These are phyloP conservation scores for Gamsiella multidivaricata DNA, from an alignment of 192 early-diverging fungal genomes.

Conservation along the genomic window DNA sequence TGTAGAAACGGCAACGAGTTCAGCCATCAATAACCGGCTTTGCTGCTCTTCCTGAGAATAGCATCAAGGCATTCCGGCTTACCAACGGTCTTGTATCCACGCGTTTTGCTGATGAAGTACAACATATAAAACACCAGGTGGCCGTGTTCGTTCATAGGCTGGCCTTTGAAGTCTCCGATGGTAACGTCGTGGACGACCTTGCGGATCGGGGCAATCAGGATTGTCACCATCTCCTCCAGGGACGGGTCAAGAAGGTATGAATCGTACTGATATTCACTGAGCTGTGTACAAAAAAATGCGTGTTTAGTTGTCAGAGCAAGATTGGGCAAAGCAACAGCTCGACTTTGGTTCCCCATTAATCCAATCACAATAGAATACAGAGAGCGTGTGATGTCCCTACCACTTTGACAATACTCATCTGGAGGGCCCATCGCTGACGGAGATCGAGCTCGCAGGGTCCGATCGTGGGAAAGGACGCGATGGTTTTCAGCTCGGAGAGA, in stretches of 20 bases:
- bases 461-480: conserved; percentile 13
- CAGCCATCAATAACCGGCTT: no score
- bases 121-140: conserved; percentile 62
- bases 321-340: no score
- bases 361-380: no score
- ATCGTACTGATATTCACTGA: conserved; percentile 78
- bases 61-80: not conserved
- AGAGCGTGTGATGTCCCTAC: conserved; percentile 8
- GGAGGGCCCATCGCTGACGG: conserved; percentile 17
- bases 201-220: conserved; percentile 67
- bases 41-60: no score
- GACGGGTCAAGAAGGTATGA: conserved; percentile 81
- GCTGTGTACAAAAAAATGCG: conserved; percentile 37
- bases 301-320: no score
- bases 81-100: conserved; percentile 92
- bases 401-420: conserved; percentile 1
- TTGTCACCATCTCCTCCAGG: conserved; percentile 73
- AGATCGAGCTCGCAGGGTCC: conserved; percentile 20
- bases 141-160: conserved; percentile 31
- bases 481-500: conserved; percentile 19
- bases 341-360: no score
- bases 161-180: conserved; percentile 27
- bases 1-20: not conserved
- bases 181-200: conserved; percentile 29
- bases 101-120: conserved; percentile 84